Base-by-base conservation (phyloP, 495 filamentous ascomycete genomes). In the Talaromyces adpressus region DNA sequence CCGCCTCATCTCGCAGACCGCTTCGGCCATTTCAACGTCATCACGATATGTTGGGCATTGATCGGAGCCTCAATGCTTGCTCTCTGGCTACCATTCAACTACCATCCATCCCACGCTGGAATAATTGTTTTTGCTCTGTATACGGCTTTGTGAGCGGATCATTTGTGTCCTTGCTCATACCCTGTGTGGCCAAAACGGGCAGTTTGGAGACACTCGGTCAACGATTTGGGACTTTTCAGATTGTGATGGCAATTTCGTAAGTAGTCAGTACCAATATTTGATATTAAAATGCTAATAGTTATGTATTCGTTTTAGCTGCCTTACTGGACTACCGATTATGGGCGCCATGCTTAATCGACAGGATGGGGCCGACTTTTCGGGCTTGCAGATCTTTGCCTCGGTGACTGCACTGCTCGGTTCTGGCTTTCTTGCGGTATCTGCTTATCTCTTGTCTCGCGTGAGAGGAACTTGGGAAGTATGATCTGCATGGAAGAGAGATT, bases 381-480 rank as follows among this genome's bases (percentile, higher is more conserved):
- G 82, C 16, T 52, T 87, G 61, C 79, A 85, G 71, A 75, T 89
- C 3, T 90, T 85, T 65, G 77, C 77, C 27, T 85, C 84, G 7
- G 67, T 79, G 9, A 70, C 76, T 27, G 76, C 84, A 6, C 29
- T 58, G 8, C 56, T 58, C 29, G 56, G 56, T 20, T n/a, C 27
- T 32, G 56, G 56, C 5, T 36, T 58, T 8, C 56, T 58, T 6
- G 29, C 30, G 1, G n/a, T 36, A 29, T 32, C 56, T 1, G 36
- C 56, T 2, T 36, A 58, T 36, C 11, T 58, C 11, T 36, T 58
- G 29, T 49, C 45, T 49, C 45, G 45, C 1, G 45, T 9, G n/a
- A 18, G n/a, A 20, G n/a, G 11, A 1, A 22, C 45, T 49, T 49
- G 45, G 45, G 8, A 20, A 49, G 8, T 49, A 22, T 49, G 18